Conservation (phyloP, 2,329 filamentous ascomycete genomes). For the Didymella glomerata region DNA sequence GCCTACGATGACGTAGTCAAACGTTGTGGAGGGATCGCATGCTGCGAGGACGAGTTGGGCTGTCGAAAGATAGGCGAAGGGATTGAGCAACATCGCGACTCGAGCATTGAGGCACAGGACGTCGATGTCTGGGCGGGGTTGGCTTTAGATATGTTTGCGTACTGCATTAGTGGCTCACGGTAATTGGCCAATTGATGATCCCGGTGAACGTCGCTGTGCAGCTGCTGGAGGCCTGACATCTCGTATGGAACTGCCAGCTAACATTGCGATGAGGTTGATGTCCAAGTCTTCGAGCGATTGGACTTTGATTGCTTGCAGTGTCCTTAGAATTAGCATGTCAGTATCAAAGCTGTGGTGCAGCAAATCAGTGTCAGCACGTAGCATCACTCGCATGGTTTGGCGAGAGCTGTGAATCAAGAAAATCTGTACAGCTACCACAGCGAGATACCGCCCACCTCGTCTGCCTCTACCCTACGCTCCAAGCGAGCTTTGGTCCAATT, state of each 20-base stretch:
- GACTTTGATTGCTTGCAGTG: not conserved
- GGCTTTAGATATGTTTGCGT: not conserved
- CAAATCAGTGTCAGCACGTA: not conserved
- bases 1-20: conserved; percentile 48
- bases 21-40: conserved; percentile 27
- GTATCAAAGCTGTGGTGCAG: not conserved
- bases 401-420: conserved; percentile 11
- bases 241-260: not conserved
- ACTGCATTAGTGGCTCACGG: not conserved
- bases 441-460: conserved; percentile 36
- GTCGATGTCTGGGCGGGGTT: not conserved
- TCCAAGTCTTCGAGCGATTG: not conserved
- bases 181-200: conserved; percentile 6
- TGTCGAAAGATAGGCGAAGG: not conserved
- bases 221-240: not conserved
- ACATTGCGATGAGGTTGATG: not conserved
- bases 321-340: not conserved
- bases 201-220: conserved; percentile 2
- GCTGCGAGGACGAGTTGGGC: conserved; percentile 19
- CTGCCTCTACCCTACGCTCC: conserved; percentile 18
- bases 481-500: conserved; percentile 24
- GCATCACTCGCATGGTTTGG: conserved; percentile 7
- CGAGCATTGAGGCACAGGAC: not conserved
- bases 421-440: conserved; percentile 44
- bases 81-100: not conserved